phyloP scores from a whole-genome alignment of 2,329 filamentous ascomycete genomes.

The Hymenotorrendiella dingleyae region DNA sequence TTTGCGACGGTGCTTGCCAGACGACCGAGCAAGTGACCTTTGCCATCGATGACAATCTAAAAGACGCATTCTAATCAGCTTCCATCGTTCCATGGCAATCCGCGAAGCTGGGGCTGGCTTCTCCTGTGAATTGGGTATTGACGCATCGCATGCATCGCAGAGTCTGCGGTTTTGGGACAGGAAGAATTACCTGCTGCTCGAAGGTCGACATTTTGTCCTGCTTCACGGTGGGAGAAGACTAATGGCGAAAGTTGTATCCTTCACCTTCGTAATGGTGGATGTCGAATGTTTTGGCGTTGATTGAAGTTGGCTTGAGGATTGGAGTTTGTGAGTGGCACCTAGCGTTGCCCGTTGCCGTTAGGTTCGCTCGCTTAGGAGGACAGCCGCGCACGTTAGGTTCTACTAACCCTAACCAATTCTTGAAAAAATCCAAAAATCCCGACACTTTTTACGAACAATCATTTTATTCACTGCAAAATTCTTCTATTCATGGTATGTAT shows the following conservation, averaged over 20 bases:
- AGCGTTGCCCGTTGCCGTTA: too few species aligned
- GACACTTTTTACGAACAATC: too few species aligned
- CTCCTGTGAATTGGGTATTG: slow-evolving; percentile 3
- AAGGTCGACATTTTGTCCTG: slow-evolving; percentile 59
- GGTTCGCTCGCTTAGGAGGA: too few species aligned
- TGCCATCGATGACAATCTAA: slow-evolving; percentile 99
- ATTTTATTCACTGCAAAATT: too few species aligned
- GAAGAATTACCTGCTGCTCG: slow-evolving; percentile 61
- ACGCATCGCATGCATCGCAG: slow-evolving; percentile 12
- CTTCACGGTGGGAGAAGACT: slow-evolving; percentile 31
- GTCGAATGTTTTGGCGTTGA: slow-evolving; percentile 24
- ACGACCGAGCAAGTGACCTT: slow-evolving; percentile 99
- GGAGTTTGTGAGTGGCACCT: too few species aligned
- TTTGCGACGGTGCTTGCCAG: slow-evolving; percentile 97
- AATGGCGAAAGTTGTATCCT: slow-evolving; percentile 30
- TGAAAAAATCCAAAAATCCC: too few species aligned
- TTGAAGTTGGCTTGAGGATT: slow-evolving; percentile 26
- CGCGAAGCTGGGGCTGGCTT: slow-evolving; percentile 5
- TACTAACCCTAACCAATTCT: too few species aligned
- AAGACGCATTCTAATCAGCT: slow-evolving; percentile 31
- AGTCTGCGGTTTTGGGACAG: slow-evolving; percentile 8
- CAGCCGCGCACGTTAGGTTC: too few species aligned
- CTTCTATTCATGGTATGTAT: too few species aligned
- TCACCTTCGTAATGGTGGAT: slow-evolving; percentile 33
- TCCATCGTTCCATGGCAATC: slow-evolving; percentile 9